Conservation (phyloP, 2,329 filamentous ascomycete genomes). For the Hysterium pulicare region DNA sequence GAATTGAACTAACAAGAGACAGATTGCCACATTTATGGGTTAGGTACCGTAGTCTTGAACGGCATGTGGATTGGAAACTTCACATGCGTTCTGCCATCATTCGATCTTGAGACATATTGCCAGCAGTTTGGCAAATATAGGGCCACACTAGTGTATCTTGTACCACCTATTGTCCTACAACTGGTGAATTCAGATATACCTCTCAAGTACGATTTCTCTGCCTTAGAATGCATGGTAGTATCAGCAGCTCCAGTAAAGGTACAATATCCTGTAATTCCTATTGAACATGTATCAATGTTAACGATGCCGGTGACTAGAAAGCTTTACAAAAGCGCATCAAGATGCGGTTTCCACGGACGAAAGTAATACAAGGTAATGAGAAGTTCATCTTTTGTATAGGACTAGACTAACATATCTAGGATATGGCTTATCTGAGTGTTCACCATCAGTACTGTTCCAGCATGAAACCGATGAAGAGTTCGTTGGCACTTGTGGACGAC, state of each 20-base stretch:
- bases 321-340: conserved; percentile 9
- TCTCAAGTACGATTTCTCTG: conserved; percentile 10
- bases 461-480: conserved; percentile 9
- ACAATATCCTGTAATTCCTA: neutral
- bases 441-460: conserved; percentile 8
- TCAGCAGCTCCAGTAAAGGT: conserved; percentile 11
- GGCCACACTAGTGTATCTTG: conserved; percentile 9
- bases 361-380: conserved; percentile 8
- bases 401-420: too few relatives aligned
- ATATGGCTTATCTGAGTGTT: conserved; percentile 10
- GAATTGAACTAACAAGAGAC: too few relatives aligned
- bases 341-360: conserved; percentile 7
- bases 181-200: conserved; percentile 10
- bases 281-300: neutral
- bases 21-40: conserved; percentile 11
- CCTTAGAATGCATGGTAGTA: conserved; percentile 11
- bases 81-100: conserved; percentile 8
- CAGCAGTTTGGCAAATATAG: conserved; percentile 9
- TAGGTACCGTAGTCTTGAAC: conserved; percentile 8
- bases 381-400: too few relatives aligned
- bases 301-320: neutral
- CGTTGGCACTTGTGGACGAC: conserved; percentile 9
- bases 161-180: conserved; percentile 11
- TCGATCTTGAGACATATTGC: conserved; percentile 13
- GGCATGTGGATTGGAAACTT: conserved; percentile 12